Percentiles rank a stretch among this genome's conserved stretches.
Evolutionary conservation across 108 stramenopile genomes (phyloP).

Genomic region (Skeletonema marinoi): DNA sequence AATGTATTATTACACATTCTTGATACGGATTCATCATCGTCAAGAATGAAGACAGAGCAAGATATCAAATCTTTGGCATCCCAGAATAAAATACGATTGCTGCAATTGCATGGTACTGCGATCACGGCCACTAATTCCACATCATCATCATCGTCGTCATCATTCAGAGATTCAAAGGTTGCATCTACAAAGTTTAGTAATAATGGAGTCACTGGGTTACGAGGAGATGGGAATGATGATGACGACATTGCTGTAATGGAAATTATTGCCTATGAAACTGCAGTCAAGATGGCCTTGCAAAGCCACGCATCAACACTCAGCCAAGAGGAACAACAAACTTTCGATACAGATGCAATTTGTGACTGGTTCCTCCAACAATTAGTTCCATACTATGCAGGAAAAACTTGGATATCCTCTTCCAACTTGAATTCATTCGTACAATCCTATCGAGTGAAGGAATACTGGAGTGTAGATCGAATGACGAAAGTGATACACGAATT

Average conservation of each 20-base stretch:
- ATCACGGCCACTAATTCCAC: not conserved
- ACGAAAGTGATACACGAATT: constrained; percentile 25
- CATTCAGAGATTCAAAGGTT: not conserved
- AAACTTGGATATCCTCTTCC: constrained; percentile 29
- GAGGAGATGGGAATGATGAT: constrained; percentile 40
- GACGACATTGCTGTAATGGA: constrained; percentile 51
- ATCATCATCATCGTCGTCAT: not conserved
- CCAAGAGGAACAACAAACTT: not conserved
- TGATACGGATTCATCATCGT: not conserved
- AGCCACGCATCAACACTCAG: not conserved
- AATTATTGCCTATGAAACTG: constrained; percentile 33
- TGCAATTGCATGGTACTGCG: constrained; percentile 46
- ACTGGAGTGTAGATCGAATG: constrained; percentile 4
- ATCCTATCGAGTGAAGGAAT: not conserved
- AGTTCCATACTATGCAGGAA: constrained; percentile 33
- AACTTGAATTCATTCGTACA: constrained; percentile 20
- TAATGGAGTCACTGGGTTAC: not conserved
- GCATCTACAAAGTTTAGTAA: not conserved
- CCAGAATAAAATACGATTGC: constrained; percentile 17
- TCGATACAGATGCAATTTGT: not conserved
- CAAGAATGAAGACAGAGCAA: constrained; percentile 7
- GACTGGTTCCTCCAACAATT: constrained; percentile 25
- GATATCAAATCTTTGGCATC: constrained; percentile 21
- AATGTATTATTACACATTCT: constrained; percentile 17
- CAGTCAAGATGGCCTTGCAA: constrained; percentile 34